Base-by-base conservation (phyloP, 805 yeast species). In the Saccharomycopsis capsularis region DNA sequence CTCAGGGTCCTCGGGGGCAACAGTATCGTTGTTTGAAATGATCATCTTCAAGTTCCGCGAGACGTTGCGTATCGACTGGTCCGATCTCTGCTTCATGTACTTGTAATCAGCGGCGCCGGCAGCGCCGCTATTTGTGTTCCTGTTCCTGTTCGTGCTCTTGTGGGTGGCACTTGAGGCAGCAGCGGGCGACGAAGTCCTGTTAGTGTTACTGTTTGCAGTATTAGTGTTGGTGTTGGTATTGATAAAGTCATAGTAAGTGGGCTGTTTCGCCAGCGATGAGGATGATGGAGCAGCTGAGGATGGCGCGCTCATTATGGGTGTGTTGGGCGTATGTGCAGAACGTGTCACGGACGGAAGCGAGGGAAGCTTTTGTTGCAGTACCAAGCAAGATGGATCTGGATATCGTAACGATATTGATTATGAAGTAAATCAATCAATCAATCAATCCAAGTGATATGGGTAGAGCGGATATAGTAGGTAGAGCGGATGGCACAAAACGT, bases 171-270 rank as follows among this genome's bases (percentile, higher is more conserved):
- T 30, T 27, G 19, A 9, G 7, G 6, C 25, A 15, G 6, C 16
- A 15, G 6, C 21, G 11, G 42, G 32, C 32, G 42, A 23, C 6
- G 29, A 11, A 5, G 16, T 4, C 11, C 18, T 40, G 15, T 24
- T 40, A 15, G 37, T 15, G n/a, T n/a, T n/a, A n/a, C n/a, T n/a
- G n/a, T n/a, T n/a, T n/a, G n/a, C n/a, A n/a, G n/a, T n/a, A n/a
- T n/a, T n/a, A n/a, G n/a, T 6, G 6, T 42, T 29, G 32, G 32
- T 29, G 32, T 29, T 13, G 32, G 32, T 29, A 25, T 43, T 43
- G 46, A 43, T 35, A 24, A 34, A 43, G 21, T 43, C 46, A 24
- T 34, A 43, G 22, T 34, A 35, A 7, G 46, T 23, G 19, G 46
- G 40, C 22, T 21, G 40, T 5, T 16, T 43, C n/a, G 44, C 27